Evolutionary conservation across 2,329 filamentous ascomycete genomes (phyloP).

Genomic region (Albifimbria verrucaria): DNA sequence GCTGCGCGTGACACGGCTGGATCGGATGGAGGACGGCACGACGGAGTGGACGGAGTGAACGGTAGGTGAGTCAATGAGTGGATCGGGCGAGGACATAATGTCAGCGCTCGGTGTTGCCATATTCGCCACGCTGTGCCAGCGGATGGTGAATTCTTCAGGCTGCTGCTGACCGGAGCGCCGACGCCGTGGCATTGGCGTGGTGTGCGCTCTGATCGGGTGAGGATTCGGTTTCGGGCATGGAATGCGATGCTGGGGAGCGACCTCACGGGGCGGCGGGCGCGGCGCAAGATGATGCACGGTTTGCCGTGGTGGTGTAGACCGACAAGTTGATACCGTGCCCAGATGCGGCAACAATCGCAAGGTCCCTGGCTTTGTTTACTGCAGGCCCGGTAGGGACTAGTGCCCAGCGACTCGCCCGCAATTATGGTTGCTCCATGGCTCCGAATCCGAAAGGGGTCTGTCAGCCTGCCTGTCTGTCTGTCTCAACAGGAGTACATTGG

Average conservation of each 20-base stretch:
- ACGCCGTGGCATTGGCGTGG: conserved; percentile 26
- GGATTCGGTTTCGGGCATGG: background rate
- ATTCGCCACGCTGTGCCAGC: conserved; percentile 32
- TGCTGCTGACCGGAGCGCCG: conserved; percentile 16
- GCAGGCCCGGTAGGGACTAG: conserved; percentile 7
- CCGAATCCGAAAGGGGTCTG: too few species aligned
- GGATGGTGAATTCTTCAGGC: conserved; percentile 25
- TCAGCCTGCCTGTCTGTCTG: too few species aligned
- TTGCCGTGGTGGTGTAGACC: background rate
- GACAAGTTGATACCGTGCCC: background rate
- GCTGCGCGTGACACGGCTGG: conserved; percentile 42
- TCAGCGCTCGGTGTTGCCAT: conserved; percentile 36
- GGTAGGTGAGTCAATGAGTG: conserved; percentile 38
- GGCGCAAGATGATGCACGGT: background rate
- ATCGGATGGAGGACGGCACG: conserved; percentile 28
- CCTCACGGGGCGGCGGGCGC: too few species aligned
- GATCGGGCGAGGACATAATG: conserved; percentile 49
- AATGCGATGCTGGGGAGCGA: background rate
- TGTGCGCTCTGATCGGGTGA: background rate
- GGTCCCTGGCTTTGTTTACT: conserved; percentile 8
- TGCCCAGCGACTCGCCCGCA: conserved; percentile 1
- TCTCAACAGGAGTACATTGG: too few species aligned
- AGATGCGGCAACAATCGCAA: background rate
- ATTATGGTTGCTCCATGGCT: conserved; percentile 9
- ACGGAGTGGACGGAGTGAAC: conserved; percentile 20